Evolutionary conservation across 768 basidiomycete genomes (phyloP), one percentile per base, ranked within the genome.

Genomic region (Leccinum variicolor): DNA sequence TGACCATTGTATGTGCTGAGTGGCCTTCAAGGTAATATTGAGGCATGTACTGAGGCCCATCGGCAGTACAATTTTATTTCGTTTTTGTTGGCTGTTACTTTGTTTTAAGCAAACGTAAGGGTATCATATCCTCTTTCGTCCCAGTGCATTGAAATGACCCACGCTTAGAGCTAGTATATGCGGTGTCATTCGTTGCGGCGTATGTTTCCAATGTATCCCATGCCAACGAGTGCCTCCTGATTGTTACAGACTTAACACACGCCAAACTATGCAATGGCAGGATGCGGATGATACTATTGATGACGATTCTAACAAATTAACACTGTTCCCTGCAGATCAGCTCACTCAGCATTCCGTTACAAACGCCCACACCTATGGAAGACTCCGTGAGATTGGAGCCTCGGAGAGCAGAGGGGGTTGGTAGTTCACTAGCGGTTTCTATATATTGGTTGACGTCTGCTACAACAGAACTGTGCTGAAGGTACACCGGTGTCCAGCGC

Each of bases 181-280:
- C 79, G 0, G 79, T 83, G 52, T 86, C 85, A 17, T 78, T 85
- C 70, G 73, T 87, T 66, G 84, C 86, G 50, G 84, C 86, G 83
- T 85, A 65, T 53, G 82, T 72, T 4, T 46, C 41, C 43, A 21
- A 36, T n/a, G n/a, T n/a, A n/a, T n/a, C 5, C 0, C 21, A 23
- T 50, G 21, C n/a, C 13, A 7, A 19, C 25, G 17, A 21, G n/a
- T 17, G 21, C 19, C 61, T 61, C 45, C 57, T 75, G 53, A 21
- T 46, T 50, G 23, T 51, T 36, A 53, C 52, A 85, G 83, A 17
- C 75, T 89, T 36, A 88, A 87, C 69, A 86, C 85, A 3, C 79
- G 86, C 25, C 74, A 81, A 50, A 74, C 70, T 25, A 64, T 84
- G 41, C 78, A 79, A 4, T 84, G 83, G 14, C 74, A 77, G 31